Percentiles rank a stretch among this genome's conserved stretches.
Evolutionary conservation across 768 basidiomycete genomes (phyloP).

Genomic region (Termitomyces eurrhizus): DNA sequence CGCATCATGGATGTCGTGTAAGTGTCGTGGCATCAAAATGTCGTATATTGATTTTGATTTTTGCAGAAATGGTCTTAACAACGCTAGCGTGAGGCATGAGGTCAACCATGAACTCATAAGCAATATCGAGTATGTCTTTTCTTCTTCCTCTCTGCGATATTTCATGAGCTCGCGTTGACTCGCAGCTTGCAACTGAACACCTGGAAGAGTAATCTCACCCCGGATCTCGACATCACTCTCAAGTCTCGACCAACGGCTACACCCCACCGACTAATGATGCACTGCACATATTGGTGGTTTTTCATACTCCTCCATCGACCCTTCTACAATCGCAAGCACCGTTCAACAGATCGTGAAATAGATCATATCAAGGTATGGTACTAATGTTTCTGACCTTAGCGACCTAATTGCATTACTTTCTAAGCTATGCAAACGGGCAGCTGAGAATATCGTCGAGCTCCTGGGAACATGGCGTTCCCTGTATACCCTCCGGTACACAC

Average conservation of each 20-base stretch:
- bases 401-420: conserved; percentile 17
- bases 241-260: conserved; percentile 43
- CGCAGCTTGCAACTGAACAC: conserved; percentile 41
- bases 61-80: conserved; percentile 40
- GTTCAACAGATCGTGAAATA: conserved; percentile 36
- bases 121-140: conserved; percentile 44
- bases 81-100: conserved; percentile 33
- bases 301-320: conserved; percentile 60
- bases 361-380: conserved; percentile 49
- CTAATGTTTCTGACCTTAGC: conserved; percentile 12
- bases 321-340: conserved; percentile 41
- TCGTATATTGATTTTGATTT: background rate
- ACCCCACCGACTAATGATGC: conserved; percentile 53
- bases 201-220: conserved; percentile 42
- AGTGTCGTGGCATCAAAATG: conserved; percentile 15
- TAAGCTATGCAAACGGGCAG: conserved; percentile 49
- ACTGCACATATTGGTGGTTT: conserved; percentile 55
- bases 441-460: conserved; percentile 54
- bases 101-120: conserved; percentile 45
- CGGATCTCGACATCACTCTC: conserved; percentile 47
- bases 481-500: conserved; percentile 56
- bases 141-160: background rate
- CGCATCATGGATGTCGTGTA: conserved; percentile 55
- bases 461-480: conserved; percentile 44
- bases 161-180: background rate